phyloP scores from a whole-genome alignment of 2,329 filamentous ascomycete species.

The Lachnum nothofagi region DNA sequence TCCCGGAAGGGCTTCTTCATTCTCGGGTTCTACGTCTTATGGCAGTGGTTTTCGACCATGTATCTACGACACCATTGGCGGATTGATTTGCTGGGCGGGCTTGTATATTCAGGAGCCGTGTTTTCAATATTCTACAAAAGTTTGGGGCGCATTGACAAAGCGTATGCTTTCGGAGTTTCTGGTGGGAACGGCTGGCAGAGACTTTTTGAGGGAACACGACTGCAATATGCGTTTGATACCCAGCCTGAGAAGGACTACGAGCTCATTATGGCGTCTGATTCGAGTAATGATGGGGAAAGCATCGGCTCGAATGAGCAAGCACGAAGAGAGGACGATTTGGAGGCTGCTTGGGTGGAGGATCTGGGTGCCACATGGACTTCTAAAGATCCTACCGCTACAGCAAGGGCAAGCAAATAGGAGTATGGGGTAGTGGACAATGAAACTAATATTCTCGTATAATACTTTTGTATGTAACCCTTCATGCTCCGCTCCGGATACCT shows the following conservation, averaged over 20 bases:
- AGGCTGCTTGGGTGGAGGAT: slow-evolving; percentile 21
- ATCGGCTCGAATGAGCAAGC: slow-evolving; percentile 5
- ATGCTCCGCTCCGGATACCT: neutral
- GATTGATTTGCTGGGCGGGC: slow-evolving; percentile 81
- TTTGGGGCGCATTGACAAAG: slow-evolving; percentile 26
- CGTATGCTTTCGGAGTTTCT: slow-evolving; percentile 24
- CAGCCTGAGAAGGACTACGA: slow-evolving; percentile 21
- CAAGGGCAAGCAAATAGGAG: neutral
- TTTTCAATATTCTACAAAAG: slow-evolving; percentile 50
- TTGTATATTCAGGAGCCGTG: slow-evolving; percentile 66
- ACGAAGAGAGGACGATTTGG: slow-evolving; percentile 16
- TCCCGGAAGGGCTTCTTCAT: slow-evolving; percentile 63
- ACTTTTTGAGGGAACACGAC: slow-evolving; percentile 23
- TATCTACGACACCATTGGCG: slow-evolving; percentile 95
- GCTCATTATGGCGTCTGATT: slow-evolving; percentile 9
- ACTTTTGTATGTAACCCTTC: no score
- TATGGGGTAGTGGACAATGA: neutral
- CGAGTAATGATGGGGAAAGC: slow-evolving; percentile 7
- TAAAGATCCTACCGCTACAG: no score
- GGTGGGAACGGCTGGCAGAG: slow-evolving; percentile 29
- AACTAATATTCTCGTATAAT: no score
- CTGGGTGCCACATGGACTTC: slow-evolving; percentile 15
- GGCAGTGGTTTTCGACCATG: slow-evolving; percentile 98
- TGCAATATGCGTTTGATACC: slow-evolving; percentile 25
- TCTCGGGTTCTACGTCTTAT: slow-evolving; percentile 64